Base-by-base conservation (phyloP, 768 basidiomycete species). In the Lanmaoa pseudosensibilis region DNA sequence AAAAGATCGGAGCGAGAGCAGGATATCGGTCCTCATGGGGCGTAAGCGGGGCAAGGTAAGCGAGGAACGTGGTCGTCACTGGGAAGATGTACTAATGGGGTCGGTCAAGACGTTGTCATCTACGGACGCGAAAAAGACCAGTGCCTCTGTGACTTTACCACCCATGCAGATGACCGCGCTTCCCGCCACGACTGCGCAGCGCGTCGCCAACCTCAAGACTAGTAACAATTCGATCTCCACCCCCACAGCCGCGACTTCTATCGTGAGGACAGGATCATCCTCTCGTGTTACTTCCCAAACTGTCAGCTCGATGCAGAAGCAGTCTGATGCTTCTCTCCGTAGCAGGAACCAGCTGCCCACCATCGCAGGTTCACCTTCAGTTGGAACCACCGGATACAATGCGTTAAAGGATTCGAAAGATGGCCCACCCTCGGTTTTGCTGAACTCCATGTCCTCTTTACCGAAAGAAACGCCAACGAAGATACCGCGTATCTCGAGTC, bases 301-400 rank as follows among this genome's bases (percentile, higher is more conserved):
- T 30, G 83, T 84, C 57, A 92, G 88, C 67, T 92, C 91, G 2
- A 82, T 92, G 85, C 89, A 90, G 69, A 92, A 92, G 68, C 88
- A 88, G 55, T 91, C 92, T 13, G 92, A 94, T 68, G 76, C 84
- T 7, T 92, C 92, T 32, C 80, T 92, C 50, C 87, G 92, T 21
- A 82, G 74, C 50, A 85, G 90, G 57, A 83, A 84, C 66, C 84
- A 87, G 62, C 75, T 96, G 11, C 94, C 93, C 10, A 94, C 94
- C 12, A 96, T 96, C 54, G 92, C 94, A 32, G 94, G 94, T 33
- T 95, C 94, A 4, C 94, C 94, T 5, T 95, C 94, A 13, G 89
- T 93, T 46, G 88, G 86, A 46, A 83, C 83, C 32, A 78, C 77
- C 15, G 81, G 78, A 41, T 78, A 78, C 45, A 79, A 79, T 59